These are phyloP conservation scores for Forsythia suspensa DNA, from an alignment of 257 asterid genomes.

Conservation along the genomic window DNA sequence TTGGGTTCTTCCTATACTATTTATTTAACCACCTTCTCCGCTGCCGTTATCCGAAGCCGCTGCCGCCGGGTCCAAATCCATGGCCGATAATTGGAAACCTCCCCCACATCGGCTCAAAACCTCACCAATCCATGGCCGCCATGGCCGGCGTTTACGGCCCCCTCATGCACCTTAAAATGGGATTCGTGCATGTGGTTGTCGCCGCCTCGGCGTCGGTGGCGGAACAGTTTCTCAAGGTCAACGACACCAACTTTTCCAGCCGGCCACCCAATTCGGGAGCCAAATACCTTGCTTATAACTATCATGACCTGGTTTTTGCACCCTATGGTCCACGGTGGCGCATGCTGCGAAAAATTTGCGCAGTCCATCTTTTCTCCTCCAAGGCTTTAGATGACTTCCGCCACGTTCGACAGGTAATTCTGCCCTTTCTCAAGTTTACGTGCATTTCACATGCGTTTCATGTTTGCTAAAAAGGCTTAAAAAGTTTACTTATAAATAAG, in stretches of 20 bases:
- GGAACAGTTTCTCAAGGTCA: slow-evolving; percentile 68
- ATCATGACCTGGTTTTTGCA: slow-evolving; percentile 84
- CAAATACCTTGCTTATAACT: slow-evolving; percentile 74
- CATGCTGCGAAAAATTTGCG: slow-evolving; percentile 62
- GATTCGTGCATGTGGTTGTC: slow-evolving; percentile 76
- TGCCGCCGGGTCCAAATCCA: slow-evolving; percentile 94
- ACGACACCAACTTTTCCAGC: slow-evolving; percentile 75
- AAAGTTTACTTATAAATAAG: too few species aligned
- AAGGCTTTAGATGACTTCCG: slow-evolving; percentile 81
- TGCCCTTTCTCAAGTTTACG: too few species aligned
- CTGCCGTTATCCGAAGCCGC: slow-evolving; percentile 13
- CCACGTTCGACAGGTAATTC: slow-evolving; percentile 62
- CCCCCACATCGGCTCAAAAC: slow-evolving; percentile 66
- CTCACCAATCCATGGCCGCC: slow-evolving; percentile 79
- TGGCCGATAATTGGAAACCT: slow-evolving; percentile 92
- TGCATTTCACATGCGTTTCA: too few species aligned
- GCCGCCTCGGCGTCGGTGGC: slow-evolving; percentile 75
- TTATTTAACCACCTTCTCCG: slow-evolving; percentile 3
- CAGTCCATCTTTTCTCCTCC: slow-evolving; percentile 75
- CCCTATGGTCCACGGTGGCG: slow-evolving; percentile 98
- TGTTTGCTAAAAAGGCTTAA: too few species aligned
- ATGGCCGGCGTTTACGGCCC: slow-evolving; percentile 76
- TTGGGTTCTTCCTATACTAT: slow-evolving; percentile 23
- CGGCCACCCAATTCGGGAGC: slow-evolving; percentile 93
- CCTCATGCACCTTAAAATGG: slow-evolving; percentile 74